phyloP scores from a whole-genome alignment of 805 yeast genomes.

The Ogataea salicorniae region DNA sequence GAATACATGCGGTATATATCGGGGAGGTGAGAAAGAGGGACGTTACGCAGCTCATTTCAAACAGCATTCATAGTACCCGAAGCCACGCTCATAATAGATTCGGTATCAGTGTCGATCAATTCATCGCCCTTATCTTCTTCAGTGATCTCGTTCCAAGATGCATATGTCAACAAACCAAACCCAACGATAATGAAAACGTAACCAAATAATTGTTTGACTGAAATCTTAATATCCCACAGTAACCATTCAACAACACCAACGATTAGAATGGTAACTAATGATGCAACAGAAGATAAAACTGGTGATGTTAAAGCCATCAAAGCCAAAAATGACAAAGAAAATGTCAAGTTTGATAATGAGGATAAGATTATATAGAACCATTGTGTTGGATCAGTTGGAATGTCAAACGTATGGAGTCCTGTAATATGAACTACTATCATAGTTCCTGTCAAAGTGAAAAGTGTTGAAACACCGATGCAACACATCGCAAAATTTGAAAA shows the following conservation, averaged over 20 bases:
- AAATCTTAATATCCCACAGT: constrained; percentile 54
- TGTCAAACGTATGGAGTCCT: constrained; percentile 53
- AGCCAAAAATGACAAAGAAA: constrained; percentile 67
- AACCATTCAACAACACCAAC: constrained; percentile 77
- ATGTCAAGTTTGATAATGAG: constrained; percentile 56
- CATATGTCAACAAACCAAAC: constrained; percentile 57
- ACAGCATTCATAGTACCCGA: constrained; percentile 3
- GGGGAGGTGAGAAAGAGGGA: too few species aligned
- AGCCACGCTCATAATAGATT: constrained; percentile 23
- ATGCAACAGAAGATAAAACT: constrained; percentile 61
- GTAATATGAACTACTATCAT: constrained; percentile 45
- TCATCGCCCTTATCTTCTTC: constrained; percentile 35
- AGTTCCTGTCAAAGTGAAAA: constrained; percentile 42
- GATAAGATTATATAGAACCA: constrained; percentile 49
- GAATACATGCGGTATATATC: too few species aligned
- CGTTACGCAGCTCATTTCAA: not conserved
- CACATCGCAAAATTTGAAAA: constrained; percentile 77
- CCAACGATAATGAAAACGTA: constrained; percentile 67
- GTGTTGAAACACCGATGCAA: constrained; percentile 55
- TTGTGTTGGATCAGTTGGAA: constrained; percentile 38
- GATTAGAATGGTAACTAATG: constrained; percentile 65
- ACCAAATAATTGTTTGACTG: constrained; percentile 57
- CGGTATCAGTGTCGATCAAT: constrained; percentile 29
- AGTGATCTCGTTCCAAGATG: constrained; percentile 59
- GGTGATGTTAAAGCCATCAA: constrained; percentile 84